Evolutionary conservation across 345 rosid species (phyloP), one percentile per base, ranked within the genome.

Genomic region (Rhizophora apiculata): DNA sequence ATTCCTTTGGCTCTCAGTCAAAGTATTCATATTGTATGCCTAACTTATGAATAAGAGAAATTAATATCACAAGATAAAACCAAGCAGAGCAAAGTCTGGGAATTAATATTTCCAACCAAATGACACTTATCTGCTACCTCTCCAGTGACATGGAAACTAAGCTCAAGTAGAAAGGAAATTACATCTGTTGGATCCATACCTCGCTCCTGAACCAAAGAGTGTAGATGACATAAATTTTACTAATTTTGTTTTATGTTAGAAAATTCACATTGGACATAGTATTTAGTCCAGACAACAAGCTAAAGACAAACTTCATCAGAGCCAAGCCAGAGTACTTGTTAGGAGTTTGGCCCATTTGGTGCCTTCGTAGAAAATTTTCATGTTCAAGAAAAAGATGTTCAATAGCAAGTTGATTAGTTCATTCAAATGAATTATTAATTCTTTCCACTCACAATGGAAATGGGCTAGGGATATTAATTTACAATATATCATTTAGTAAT

Each of bases 161-260:
- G 99, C 85, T 95, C 99, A 2, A 95, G 84, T 79, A 95, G 82
- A 85, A 95, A 95, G 5, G 97, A 84, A 81, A 95, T 95, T 68
- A 95, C 73, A 80, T 89, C 96, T 21, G 96, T 85, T 63, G 93
- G 86, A 72, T 92, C 96, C 63, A 86, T 80, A 72, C 85, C 97
- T 72, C 89, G 87, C 76, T 95, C 96, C 97, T 92, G 88, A 76
- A 82, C 53, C 78, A 68, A 68, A 55, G 76, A 76, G 58, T 59
- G 29, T 5, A 63, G 18, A 43, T 15, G 49, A 13, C 16, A 43
- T 13, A 43, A 43, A 2, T 43, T 43, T 43, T 43, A 15, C 9
- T 9, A 53, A 53, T 53, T 53, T 53, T 55, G 4, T 22, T 19
- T 22, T 48, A 49, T 13, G 18, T 13, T 43, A 43, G 18, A 73